A percentile compares a stretch with the other conserved stretches of the same genome.
These are phyloP conservation scores for Plasmodium knowlesi DNA, from an alignment of 169 alveolate species.

Conservation along the genomic window DNA sequence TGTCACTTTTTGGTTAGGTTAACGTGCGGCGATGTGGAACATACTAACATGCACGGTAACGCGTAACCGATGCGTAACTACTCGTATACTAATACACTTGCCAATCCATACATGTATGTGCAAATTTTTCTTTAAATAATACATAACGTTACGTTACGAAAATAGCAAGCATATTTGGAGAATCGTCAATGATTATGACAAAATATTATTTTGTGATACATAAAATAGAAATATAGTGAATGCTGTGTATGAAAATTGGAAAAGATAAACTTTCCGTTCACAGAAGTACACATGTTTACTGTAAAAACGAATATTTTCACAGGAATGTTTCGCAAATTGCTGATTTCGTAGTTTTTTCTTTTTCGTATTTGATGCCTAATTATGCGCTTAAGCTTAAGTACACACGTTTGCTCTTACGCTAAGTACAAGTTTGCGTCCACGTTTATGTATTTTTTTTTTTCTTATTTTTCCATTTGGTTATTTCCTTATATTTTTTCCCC, in stretches of 20 bases:
- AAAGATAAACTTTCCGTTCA: neutral
- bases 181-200: constrained; percentile 11
- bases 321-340: neutral
- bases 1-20: neutral
- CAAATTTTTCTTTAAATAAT: neutral
- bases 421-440: neutral
- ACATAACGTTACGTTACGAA: neutral
- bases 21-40: neutral
- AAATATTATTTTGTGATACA: neutral
- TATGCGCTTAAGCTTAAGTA: neutral
- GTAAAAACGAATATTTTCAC: constrained; percentile 21
- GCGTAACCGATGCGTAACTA: neutral
- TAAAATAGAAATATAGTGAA: neutral
- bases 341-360: neutral
- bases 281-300: neutral
- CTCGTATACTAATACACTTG: neutral
- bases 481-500: neutral
- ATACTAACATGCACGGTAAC: neutral
- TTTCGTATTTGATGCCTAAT: constrained; percentile 9
- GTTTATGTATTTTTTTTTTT: constrained; percentile 17
- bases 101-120: neutral
- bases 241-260: neutral
- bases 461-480: neutral
- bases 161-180: constrained; percentile 35
- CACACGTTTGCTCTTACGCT: neutral